A percentile compares a stretch with the other conserved stretches of the same genome.
Evolutionary conservation across 441 rosid species (phyloP).

Genomic region (Erysimum pusillum): DNA sequence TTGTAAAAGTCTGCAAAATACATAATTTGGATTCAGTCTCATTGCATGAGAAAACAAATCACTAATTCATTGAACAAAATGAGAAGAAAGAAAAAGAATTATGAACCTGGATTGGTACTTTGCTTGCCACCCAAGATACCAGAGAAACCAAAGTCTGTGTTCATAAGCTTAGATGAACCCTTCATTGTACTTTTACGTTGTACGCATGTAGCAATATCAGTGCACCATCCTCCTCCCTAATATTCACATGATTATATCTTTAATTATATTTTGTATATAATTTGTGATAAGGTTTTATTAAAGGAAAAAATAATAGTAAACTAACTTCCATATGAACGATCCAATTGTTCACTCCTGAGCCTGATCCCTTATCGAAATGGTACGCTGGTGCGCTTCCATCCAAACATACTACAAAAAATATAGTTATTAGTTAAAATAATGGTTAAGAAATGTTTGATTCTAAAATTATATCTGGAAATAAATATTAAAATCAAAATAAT

Average conservation of each 20-base stretch:
- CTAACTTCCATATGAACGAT: slow-evolving; percentile 75
- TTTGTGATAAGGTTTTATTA: neutral
- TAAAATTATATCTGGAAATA: neutral
- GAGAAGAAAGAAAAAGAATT: too few relatives aligned
- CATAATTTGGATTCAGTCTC: neutral
- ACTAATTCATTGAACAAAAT: neutral
- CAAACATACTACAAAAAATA: slow-evolving; percentile 62
- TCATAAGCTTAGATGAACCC: slow-evolving; percentile 78
- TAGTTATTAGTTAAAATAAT: neutral
- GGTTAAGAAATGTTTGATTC: neutral
- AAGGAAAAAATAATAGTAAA: neutral
- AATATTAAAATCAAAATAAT: too few relatives aligned
- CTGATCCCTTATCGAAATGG: slow-evolving; percentile 68
- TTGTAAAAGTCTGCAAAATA: slow-evolving; percentile 70
- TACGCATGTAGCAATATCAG: slow-evolving; percentile 55
- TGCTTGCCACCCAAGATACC: slow-evolving; percentile 70
- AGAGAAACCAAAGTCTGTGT: slow-evolving; percentile 71
- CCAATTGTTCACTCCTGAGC: slow-evolving; percentile 74
- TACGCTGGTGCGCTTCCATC: slow-evolving; percentile 85
- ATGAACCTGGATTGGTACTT: slow-evolving; percentile 77
- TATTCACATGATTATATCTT: neutral
- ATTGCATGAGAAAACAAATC: slow-evolving; percentile 13
- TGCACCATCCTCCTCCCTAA: slow-evolving; percentile 96
- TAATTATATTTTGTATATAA: neutral
- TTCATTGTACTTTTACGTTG: slow-evolving; percentile 57